Percentiles rank a stretch among this genome's conserved stretches.
Evolutionary conservation across 108 stramenopile species (phyloP).

Genomic region (Mediolabrus comicus): DNA sequence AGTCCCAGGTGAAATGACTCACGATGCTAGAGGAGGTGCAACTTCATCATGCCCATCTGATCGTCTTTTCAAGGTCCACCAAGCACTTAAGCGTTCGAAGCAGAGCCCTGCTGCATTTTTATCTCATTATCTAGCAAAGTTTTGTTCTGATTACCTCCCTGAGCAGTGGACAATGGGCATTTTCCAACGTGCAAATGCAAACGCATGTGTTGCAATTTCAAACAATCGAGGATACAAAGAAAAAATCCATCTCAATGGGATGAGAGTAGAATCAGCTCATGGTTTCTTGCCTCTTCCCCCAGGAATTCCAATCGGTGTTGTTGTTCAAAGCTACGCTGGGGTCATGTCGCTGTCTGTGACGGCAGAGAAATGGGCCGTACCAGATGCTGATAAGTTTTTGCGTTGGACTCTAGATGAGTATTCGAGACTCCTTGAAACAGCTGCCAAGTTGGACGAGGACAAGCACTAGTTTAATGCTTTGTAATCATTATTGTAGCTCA

Average conservation of each 20-base stretch:
- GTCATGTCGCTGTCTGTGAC: conserved; percentile 62
- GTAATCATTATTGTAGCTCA: conserved; percentile 18
- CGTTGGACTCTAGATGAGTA: conserved; percentile 80
- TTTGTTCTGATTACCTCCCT: conserved; percentile 40
- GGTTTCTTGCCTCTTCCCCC: conserved; percentile 86
- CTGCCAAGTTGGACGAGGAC: conserved; percentile 14
- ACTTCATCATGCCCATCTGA: conserved; percentile 28
- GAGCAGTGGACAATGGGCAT: conserved; percentile 40
- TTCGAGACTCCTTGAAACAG: conserved; percentile 36
- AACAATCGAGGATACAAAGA: conserved; percentile 67
- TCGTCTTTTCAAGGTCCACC: conserved; percentile 61
- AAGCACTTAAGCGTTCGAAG: conserved; percentile 52
- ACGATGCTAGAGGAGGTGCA: conserved; percentile 18
- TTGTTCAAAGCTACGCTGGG: conserved; percentile 70
- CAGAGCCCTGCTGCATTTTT: conserved; percentile 67
- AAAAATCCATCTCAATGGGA: conserved; percentile 69
- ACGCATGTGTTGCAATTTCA: conserved; percentile 70
- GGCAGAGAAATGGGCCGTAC: conserved; percentile 82
- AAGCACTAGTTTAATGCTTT: conserved; percentile 5
- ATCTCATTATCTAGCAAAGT: conserved; percentile 56
- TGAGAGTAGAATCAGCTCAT: conserved; percentile 58
- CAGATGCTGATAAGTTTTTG: conserved; percentile 82
- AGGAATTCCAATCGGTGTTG: conserved; percentile 77
- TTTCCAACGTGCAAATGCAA: conserved; percentile 64
- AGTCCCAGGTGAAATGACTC: conserved; percentile 60